Evolutionary conservation across 805 yeast species (phyloP).

Genomic region (Kluyveromyces siamensis): DNA sequence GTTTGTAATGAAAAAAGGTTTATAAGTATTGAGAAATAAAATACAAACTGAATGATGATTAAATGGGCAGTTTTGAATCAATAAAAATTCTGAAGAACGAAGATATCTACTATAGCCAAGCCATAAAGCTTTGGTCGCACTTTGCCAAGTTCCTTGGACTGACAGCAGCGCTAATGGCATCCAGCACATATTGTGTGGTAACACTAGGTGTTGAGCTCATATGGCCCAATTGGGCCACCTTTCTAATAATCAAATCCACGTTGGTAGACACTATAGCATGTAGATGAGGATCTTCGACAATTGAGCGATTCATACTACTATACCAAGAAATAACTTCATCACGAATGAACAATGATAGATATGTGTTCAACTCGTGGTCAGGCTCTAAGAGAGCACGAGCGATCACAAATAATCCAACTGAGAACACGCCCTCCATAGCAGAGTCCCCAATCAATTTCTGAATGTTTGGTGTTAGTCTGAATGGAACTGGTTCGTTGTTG

Average conservation of each 20-base stretch:
- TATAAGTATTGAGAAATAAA: neutral
- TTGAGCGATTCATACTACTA: constrained; percentile 73
- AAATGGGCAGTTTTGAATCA: neutral
- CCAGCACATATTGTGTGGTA: constrained; percentile 83
- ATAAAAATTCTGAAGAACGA: neutral
- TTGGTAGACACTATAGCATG: constrained; percentile 82
- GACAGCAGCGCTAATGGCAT: constrained; percentile 87
- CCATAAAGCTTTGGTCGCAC: constrained; percentile 92
- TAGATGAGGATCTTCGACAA: constrained; percentile 75
- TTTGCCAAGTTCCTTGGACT: constrained; percentile 89
- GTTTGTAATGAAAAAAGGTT: neutral
- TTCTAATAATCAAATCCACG: constrained; percentile 74
- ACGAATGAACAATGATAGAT: constrained; percentile 85
- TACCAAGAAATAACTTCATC: constrained; percentile 96
- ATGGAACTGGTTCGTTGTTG: constrained; percentile 90
- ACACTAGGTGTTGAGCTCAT: constrained; percentile 43
- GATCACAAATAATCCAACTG: constrained; percentile 75
- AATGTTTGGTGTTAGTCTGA: constrained; percentile 91
- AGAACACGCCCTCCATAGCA: constrained; percentile 84
- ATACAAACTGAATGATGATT: neutral
- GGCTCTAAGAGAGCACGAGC: constrained; percentile 87
- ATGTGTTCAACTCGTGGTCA: constrained; percentile 85
- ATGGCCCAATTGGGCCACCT: constrained; percentile 72
- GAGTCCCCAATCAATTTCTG: constrained; percentile 91
- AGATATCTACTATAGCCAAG: constrained; percentile 50